Conservation (phyloP, 139 green algal genomes). For the Nannochloris sp. region DNA sequence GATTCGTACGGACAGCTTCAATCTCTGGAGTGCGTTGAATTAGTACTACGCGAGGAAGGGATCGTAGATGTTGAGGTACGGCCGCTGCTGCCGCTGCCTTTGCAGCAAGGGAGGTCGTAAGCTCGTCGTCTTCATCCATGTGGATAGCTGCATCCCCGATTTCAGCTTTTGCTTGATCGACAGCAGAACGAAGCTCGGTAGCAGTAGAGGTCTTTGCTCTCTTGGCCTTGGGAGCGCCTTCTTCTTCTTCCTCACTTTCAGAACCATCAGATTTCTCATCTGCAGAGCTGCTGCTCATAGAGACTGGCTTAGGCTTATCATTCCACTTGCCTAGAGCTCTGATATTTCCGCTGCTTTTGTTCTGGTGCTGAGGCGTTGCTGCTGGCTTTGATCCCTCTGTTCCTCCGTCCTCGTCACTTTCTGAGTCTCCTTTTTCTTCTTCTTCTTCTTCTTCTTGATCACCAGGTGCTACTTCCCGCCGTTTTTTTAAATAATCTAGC, state of each 20-base stretch:
- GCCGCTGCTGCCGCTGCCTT: background rate
- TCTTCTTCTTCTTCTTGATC: too few species aligned
- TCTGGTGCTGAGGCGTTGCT: too few species aligned
- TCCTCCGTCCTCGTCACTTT: background rate
- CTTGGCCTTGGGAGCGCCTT: background rate
- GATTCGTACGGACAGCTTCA: conserved; percentile 17
- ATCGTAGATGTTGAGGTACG: background rate
- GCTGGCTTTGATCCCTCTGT: background rate
- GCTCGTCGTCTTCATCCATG: background rate
- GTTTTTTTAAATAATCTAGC: too few species aligned
- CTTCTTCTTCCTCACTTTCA: conserved; percentile 1
- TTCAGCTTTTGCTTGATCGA: background rate
- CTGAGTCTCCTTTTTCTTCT: too few species aligned
- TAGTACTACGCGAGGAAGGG: conserved; percentile 2
- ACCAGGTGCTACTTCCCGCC: too few species aligned
- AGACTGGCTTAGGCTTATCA: too few species aligned
- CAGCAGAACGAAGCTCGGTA: background rate
- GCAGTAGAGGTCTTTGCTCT: background rate
- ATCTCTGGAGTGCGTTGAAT: conserved; percentile 21
- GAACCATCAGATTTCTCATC: too few species aligned
- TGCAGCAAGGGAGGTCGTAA: too few species aligned
- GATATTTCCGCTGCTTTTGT: background rate
- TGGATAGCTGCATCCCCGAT: background rate
- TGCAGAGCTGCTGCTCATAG: background rate
- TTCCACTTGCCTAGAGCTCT: background rate